These are phyloP conservation scores for Eimeria maxima DNA, from an alignment of 169 alveolate species.

Conservation along the genomic window DNA sequence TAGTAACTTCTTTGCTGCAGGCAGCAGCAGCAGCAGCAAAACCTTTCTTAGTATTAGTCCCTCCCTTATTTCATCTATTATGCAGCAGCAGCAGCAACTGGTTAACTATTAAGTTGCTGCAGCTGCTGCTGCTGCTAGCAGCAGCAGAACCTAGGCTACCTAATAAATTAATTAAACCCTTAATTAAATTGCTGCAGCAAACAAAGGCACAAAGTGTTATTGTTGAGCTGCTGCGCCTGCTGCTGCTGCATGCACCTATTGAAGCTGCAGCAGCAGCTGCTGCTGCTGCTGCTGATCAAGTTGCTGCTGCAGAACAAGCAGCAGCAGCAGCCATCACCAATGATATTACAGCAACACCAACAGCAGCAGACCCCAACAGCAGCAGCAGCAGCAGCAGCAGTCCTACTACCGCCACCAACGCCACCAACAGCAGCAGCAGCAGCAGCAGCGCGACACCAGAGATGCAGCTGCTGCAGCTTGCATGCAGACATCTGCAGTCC, in stretches of 20 bases:
- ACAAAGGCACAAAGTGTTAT: constrained; percentile 80
- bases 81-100: constrained; percentile 86
- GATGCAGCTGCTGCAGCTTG: constrained; percentile 25
- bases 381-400: too few relatives aligned
- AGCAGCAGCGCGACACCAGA: neutral
- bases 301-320: too few relatives aligned
- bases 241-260: constrained; percentile 37
- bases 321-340: too few relatives aligned
- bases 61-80: constrained; percentile 85
- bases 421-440: neutral
- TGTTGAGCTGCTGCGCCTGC: constrained; percentile 65
- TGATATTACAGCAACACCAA: too few relatives aligned
- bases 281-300: too few relatives aligned
- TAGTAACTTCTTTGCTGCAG: constrained; percentile 84
- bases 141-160: constrained; percentile 83
- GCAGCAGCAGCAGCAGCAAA: constrained; percentile 82
- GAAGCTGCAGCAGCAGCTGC: too few relatives aligned
- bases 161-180: constrained; percentile 83
- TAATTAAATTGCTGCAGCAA: constrained; percentile 67
- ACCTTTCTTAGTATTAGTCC: constrained; percentile 84
- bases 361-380: too few relatives aligned
- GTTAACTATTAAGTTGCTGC: too few relatives aligned
- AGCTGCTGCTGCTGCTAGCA: too few relatives aligned
- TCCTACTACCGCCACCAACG: too few relatives aligned
- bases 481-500: constrained; percentile 46